Evolutionary conservation across 805 yeast species (phyloP).

Genomic region (Yarrowia osloensis): DNA sequence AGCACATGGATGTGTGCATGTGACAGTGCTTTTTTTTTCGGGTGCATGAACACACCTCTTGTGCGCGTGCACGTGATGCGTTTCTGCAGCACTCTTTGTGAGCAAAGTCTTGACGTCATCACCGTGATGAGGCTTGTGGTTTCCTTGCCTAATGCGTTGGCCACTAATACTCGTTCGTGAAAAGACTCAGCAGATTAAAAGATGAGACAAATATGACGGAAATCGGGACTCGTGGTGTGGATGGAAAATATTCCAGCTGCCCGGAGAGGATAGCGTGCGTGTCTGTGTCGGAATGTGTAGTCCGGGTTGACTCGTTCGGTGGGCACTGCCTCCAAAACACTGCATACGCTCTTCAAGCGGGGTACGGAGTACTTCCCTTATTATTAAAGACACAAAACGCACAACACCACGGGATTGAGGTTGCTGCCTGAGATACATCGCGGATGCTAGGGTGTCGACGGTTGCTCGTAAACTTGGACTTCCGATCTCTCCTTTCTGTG

Average conservation of each 20-base stretch:
- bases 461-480: too few relatives aligned
- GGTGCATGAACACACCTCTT: background rate
- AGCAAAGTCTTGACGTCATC: background rate
- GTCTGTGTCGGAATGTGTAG: too few relatives aligned
- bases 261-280: too few relatives aligned
- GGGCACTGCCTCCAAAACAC: background rate
- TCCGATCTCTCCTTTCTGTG: too few relatives aligned
- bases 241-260: too few relatives aligned
- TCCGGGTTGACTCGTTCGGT: background rate
- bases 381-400: background rate
- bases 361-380: background rate
- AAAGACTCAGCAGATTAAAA: too few relatives aligned
- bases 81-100: background rate
- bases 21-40: background rate
- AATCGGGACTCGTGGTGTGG: too few relatives aligned
- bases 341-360: too few relatives aligned
- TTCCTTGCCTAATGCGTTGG: background rate
- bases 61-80: slow-evolving; percentile 7
- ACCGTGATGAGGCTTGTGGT: background rate
- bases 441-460: too few relatives aligned
- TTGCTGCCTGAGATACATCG: background rate
- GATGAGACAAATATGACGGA: too few relatives aligned
- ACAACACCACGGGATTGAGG: background rate
- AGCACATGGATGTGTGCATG: background rate
- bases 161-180: too few relatives aligned